Percentiles rank a stretch among this genome's conserved stretches.
Evolutionary conservation across 2,329 filamentous ascomycete genomes (phyloP).

Genomic region (Pyrenophora seminiperda): DNA sequence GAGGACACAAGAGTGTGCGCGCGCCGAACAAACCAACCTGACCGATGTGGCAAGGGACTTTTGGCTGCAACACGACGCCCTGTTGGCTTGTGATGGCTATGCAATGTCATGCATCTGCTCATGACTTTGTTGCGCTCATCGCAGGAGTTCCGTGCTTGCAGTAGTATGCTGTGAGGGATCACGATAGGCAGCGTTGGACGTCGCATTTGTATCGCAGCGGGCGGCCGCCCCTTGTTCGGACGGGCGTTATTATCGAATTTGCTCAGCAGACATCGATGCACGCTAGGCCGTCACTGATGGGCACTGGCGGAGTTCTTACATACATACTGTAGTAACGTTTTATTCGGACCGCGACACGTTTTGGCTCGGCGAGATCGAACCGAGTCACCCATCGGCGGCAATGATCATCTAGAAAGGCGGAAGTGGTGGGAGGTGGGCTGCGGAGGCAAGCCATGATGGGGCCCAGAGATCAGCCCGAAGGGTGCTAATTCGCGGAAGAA

Average conservation of each 20-base stretch:
- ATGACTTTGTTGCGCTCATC: conserved; percentile 20
- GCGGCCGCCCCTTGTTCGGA: conserved; percentile 24
- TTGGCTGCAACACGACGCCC: conserved; percentile 12
- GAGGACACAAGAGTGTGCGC: conserved; percentile 5
- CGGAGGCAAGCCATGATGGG: conserved; percentile 24
- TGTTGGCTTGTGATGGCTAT: conserved; percentile 14
- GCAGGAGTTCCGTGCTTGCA: conserved; percentile 35
- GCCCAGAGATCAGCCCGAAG: conserved; percentile 15
- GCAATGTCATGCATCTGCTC: conserved; percentile 19
- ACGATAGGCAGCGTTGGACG: conserved; percentile 24
- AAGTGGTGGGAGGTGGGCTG: conserved; percentile 22
- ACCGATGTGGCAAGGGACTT: conserved; percentile 20
- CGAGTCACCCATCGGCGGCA: conserved; percentile 18
- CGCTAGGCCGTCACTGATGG: no score
- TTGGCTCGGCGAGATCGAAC: conserved; percentile 7
- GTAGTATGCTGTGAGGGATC: conserved; percentile 23
- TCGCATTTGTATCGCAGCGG: conserved; percentile 21
- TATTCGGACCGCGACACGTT: conserved; percentile 1
- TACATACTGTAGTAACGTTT: no score
- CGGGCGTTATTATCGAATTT: background rate
- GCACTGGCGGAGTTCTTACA: no score
- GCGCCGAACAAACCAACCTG: conserved; percentile 12
- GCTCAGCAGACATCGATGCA: background rate
- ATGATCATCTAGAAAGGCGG: conserved; percentile 10
- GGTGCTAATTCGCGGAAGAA: conserved; percentile 23